A percentile compares a stretch with the other conserved stretches of the same genome.
Conservation (phyloP, 192 early-diverging fungal species). For the Coemansia sp. region DNA sequence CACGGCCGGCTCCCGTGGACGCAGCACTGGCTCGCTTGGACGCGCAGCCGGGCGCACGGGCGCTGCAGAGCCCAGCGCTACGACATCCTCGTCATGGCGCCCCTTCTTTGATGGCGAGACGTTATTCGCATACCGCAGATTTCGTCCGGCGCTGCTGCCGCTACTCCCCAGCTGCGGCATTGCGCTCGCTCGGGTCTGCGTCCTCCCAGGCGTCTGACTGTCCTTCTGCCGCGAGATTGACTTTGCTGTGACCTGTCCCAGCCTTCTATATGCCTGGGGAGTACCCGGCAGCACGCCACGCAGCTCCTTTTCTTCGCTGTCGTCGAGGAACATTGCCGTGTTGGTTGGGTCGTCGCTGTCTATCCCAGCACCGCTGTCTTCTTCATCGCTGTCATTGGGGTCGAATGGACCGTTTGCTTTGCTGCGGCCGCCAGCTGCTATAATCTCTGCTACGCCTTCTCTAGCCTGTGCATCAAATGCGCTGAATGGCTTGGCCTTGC, state of each 20-base stretch:
- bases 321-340: constrained; percentile 53
- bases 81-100: neutral
- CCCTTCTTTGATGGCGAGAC: constrained; percentile 49
- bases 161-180: neutral
- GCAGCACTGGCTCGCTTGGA: neutral
- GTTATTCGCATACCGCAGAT: constrained; percentile 9
- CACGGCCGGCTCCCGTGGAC: too few relatives aligned
- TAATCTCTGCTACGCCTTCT: constrained; percentile 8
- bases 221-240: constrained; percentile 46
- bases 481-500: neutral
- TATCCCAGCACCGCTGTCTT: neutral
- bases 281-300: constrained; percentile 31
- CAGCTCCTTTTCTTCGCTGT: constrained; percentile 49
- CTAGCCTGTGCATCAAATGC: neutral
- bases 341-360: constrained; percentile 50
- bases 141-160: constrained; percentile 7
- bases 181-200: neutral
- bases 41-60: constrained; percentile 8
- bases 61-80: neutral
- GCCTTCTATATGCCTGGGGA: constrained; percentile 36
- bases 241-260: constrained; percentile 42
- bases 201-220: constrained; percentile 43
- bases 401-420: neutral
- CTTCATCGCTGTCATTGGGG: constrained; percentile 18
- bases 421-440: neutral